Evolutionary conservation across 305 asterid genomes (phyloP).

Genomic region (Fraxinus xanthoxyloides): DNA sequence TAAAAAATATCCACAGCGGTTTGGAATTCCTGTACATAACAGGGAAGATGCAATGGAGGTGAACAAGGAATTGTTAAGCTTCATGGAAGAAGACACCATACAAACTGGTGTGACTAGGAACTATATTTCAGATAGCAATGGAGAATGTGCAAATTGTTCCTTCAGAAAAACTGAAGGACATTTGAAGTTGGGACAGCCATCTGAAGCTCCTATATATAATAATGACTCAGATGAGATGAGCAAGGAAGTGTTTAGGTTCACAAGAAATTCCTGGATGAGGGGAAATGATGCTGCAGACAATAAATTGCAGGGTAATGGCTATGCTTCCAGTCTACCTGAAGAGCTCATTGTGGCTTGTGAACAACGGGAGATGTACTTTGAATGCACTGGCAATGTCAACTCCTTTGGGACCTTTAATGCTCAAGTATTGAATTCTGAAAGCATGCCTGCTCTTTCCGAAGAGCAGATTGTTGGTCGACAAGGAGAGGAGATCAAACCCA

Average conservation of each 20-base stretch:
- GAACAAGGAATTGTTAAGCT: conserved; percentile 18
- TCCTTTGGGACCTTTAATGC: conserved; percentile 13
- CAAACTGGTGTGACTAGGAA: conserved; percentile 27
- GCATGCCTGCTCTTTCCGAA: conserved; percentile 20
- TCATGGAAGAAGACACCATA: conserved; percentile 22
- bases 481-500: conserved; percentile 26
- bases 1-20: conserved; percentile 15
- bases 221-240: conserved; percentile 8
- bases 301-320: conserved; percentile 20
- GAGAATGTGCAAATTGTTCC: conserved; percentile 22
- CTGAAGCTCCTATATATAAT: conserved; percentile 11
- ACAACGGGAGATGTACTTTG: conserved; percentile 28
- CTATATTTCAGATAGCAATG: conserved; percentile 23
- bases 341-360: conserved; percentile 26
- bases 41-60: conserved; percentile 13
- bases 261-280: conserved; percentile 2
- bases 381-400: conserved; percentile 19
- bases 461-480: conserved; percentile 28
- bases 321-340: conserved; percentile 29
- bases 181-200: conserved; percentile 9
- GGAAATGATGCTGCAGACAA: conserved; percentile 21
- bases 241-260: conserved; percentile 18
- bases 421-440: conserved; percentile 30
- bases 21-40: conserved; percentile 24
- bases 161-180: conserved; percentile 8